A percentile compares a stretch with the other conserved stretches of the same genome.
Evolutionary conservation across 2,329 filamentous ascomycete species (phyloP).

Genomic region (Tolypocladium guangdongense): DNA sequence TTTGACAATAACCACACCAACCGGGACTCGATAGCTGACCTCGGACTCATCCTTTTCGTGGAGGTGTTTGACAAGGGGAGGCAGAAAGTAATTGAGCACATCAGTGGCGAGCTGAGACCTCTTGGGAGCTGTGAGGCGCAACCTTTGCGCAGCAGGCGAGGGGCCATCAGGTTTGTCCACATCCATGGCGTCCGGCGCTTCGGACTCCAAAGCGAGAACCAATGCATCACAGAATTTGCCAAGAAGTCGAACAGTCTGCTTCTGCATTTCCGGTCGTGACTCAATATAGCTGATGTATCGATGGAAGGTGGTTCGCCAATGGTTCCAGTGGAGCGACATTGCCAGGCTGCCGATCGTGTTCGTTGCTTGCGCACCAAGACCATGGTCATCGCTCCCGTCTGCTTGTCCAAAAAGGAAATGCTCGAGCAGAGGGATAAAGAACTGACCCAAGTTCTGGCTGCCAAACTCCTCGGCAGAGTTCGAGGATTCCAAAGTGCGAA

Average conservation of each 20-base stretch:
- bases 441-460: constrained; percentile 70
- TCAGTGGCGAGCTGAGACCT: constrained; percentile 59
- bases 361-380: constrained; percentile 78
- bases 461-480: constrained; percentile 54
- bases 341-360: constrained; percentile 66
- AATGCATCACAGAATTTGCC: constrained; percentile 74
- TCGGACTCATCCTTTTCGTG: constrained; percentile 92
- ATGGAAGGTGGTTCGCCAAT: constrained; percentile 75
- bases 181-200: constrained; percentile 29
- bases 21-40: constrained; percentile 83
- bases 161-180: constrained; percentile 21
- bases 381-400: constrained; percentile 66
- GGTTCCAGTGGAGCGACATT: constrained; percentile 74
- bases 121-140: constrained; percentile 57
- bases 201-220: constrained; percentile 38
- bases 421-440: constrained; percentile 85
- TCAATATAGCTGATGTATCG: constrained; percentile 75
- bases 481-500: constrained; percentile 63
- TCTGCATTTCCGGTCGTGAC: constrained; percentile 72
- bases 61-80: constrained; percentile 70
- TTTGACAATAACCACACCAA: constrained; percentile 82
- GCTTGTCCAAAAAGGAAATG: constrained; percentile 83
- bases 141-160: constrained; percentile 23
- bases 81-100: constrained; percentile 63
- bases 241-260: constrained; percentile 73